Base-by-base conservation (phyloP, 768 basidiomycete species). In the Boletus barrowsii region DNA sequence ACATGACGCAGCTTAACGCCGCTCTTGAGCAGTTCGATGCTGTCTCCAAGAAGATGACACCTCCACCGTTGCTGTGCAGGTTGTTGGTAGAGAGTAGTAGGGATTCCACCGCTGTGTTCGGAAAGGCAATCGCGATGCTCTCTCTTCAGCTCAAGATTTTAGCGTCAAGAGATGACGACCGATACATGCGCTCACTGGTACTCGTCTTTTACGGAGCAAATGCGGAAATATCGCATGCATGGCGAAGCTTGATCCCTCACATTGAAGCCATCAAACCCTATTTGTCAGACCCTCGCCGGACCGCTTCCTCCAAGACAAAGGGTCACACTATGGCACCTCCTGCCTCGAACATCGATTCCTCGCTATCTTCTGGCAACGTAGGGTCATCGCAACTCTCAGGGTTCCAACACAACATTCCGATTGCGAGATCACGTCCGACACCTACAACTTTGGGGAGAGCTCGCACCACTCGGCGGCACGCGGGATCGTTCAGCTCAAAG, bases 401-500 rank as follows among this genome's bases (percentile, higher is more conserved):
- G 7, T 62, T 60, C 37, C 59, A 56, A 8, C 62, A 58, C 46
- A 65, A 64, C 20, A 29, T 62, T 32, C 71, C 70, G 17, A 63
- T 72, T 26, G 66, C 64, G 10, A 67, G 61, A 58, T 70, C 65
- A 20, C 70, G 66, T 14, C 61, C 62, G 5, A 61, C 65, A 6
- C 68, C 62, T 20, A 66, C 53, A 57, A 55, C 57, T 24, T 68
- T 62, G 53, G 78, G 71, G 52, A 77, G 79, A 55, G 71, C 69
- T 24, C 83, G 83, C 26, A 85, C 80, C 46, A 79, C 83, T 22
- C 79, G 93, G 42, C 79, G 94, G 36, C 90, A 96, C 68, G 94
- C 90, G 6, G 94, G 94, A n/a, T 96, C 94, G 4, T 98, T 96
- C 74, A 96, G 94, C 57, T 85, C 80, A 24, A 89, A 92, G 65